Base-by-base conservation (phyloP, 176 grass and related monocot genomes). In the Lolium multiflorum region DNA sequence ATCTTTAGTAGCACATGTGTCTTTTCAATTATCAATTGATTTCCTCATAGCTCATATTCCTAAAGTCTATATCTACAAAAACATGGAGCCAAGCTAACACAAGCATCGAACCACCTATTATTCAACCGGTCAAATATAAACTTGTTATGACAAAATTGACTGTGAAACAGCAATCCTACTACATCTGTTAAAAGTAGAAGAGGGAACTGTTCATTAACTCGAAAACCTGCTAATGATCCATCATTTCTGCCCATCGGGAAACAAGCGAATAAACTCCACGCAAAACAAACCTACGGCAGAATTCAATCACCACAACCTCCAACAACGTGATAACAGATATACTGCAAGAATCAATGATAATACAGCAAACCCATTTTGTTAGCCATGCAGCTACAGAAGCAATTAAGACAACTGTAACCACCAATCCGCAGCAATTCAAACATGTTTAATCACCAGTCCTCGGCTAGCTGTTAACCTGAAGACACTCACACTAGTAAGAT, bases 211-310 rank as follows among this genome's bases (percentile, higher is more conserved):
- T 50, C 16, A 55, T 44, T 56, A 65, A 56, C 78, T 76, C 31
- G 14, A 39, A 80, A 65, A 73, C 13, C n/a, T 28, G 64, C 51
- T 68, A 60, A 26, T 70, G 22, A 47, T 47, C 43, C 60, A 80
- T 17, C 56, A 56, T 64, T 64, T 60, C 51, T 78, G 11, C 46
- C 15, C 22, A 44, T n/a, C n/a, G n/a, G n/a, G n/a, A n/a, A n/a
- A n/a, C n/a, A n/a, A n/a, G n/a, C n/a, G n/a, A n/a, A n/a, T n/a
- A n/a, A n/a, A n/a, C n/a, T n/a, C n/a, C n/a, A n/a, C n/a, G n/a
- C n/a, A n/a, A n/a, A n/a, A n/a, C n/a, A n/a, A 71, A 15, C 18
- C 18, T 43, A 15, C 9, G 20, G n/a, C 28, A 50, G 18, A 56
- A 56, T 6, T 22, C n/a, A 12, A 62, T 44, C 38, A 22, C 37